phyloP scores from a whole-genome alignment of 495 filamentous ascomycete species.

The Podospora pseudoanserina region DNA sequence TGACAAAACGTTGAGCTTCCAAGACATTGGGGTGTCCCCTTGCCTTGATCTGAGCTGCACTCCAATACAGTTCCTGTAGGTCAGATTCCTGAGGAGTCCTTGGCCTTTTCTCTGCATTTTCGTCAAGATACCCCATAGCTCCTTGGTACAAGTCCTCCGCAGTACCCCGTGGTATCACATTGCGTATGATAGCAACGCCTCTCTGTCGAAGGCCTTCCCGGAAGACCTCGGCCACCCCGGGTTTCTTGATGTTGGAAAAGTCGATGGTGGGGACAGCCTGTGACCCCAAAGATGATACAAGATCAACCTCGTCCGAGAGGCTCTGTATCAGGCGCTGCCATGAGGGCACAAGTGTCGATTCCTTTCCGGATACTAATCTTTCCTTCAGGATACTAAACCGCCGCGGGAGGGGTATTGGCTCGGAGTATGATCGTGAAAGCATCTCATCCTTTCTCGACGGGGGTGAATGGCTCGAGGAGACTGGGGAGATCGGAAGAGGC shows the following conservation, averaged over 20 bases:
- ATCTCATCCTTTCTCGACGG: conserved; percentile 18
- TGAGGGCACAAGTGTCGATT: conserved; percentile 42
- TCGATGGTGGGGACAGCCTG: conserved; percentile 59
- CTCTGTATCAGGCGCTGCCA: conserved; percentile 64
- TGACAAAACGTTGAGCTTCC: conserved; percentile 67
- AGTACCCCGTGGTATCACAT: conserved; percentile 53
- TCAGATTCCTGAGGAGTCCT: conserved; percentile 49
- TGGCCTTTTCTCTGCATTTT: conserved; percentile 47
- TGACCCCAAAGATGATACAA: conserved; percentile 38
- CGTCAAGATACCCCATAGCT: conserved; percentile 52
- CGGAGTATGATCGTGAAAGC: conserved; percentile 18
- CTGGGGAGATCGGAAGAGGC: conserved; percentile 17
- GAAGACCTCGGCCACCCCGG: conserved; percentile 42
- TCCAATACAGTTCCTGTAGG: conserved; percentile 84
- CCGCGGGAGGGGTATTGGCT: conserved; percentile 55
- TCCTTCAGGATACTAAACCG: conserved; percentile 71
- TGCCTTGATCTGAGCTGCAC: conserved; percentile 66
- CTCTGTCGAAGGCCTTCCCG: conserved; percentile 50
- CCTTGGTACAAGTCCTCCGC: conserved; percentile 52
- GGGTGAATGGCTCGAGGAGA: conserved; percentile 1
- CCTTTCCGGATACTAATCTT: conserved; percentile 57
- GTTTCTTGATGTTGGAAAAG: conserved; percentile 53
- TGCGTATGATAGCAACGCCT: conserved; percentile 59
- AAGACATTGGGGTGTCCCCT: conserved; percentile 71
- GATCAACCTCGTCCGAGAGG: conserved; percentile 52